Evolutionary conservation across 352 stramenopile species (phyloP).

Genomic region (Globisporangium heterothallicum): DNA sequence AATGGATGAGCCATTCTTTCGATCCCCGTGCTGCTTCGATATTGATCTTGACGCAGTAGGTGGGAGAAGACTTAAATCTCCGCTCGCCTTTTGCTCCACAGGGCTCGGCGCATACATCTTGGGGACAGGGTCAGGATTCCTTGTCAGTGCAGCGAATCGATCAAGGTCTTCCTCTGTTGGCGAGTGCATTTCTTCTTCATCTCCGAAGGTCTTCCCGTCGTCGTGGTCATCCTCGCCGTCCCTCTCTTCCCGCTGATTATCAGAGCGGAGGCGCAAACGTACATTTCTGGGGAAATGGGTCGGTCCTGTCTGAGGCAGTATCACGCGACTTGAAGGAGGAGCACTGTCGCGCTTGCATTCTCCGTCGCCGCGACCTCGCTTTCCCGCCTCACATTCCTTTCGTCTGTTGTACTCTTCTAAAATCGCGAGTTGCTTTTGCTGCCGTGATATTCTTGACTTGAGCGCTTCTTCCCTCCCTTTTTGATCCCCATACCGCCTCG

Average conservation of each 20-base stretch:
- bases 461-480: conserved; percentile 21
- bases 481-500: conserved; percentile 24
- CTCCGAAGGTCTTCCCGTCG: background rate
- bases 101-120: background rate
- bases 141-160: conserved; percentile 3
- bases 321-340: conserved; percentile 6
- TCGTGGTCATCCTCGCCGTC: background rate
- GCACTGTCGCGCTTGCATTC: background rate
- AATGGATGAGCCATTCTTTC: conserved; percentile 1
- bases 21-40: background rate
- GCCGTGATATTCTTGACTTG: conserved; percentile 20
- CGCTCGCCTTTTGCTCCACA: background rate
- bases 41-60: background rate
- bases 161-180: conserved; percentile 9
- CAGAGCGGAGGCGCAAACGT: conserved; percentile 13
- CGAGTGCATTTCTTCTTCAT: conserved; percentile 1
- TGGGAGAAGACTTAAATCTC: background rate
- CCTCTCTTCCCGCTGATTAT: conserved; percentile 3
- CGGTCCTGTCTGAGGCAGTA: conserved; percentile 13
- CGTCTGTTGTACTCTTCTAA: conserved; percentile 21
- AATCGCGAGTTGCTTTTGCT: conserved; percentile 22
- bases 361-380: background rate
- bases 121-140: background rate
- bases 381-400: conserved; percentile 7
- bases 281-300: conserved; percentile 15